A percentile compares a stretch with the other conserved stretches of the same genome.
These are phyloP conservation scores for Melocanna baccifera DNA, from an alignment of 176 grass and related monocot genomes.

Conservation along the genomic window DNA sequence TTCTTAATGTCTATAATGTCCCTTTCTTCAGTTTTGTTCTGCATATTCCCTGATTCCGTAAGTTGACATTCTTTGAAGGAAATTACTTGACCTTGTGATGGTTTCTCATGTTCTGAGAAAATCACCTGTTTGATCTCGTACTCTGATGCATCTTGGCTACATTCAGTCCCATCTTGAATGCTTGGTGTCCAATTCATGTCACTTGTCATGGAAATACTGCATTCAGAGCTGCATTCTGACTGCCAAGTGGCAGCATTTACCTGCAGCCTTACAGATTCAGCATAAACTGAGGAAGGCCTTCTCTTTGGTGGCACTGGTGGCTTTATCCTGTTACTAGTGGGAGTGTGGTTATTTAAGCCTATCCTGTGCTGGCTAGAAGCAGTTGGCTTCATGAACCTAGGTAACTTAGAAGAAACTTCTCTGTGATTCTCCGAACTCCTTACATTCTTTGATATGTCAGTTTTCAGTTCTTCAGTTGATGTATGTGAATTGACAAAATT, in stretches of 20 bases:
- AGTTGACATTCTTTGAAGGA: constrained; percentile 39
- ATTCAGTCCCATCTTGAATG: constrained; percentile 48
- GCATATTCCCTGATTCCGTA: constrained; percentile 34
- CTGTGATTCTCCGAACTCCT: constrained; percentile 33
- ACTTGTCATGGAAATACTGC: constrained; percentile 67
- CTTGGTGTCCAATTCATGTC: constrained; percentile 46
- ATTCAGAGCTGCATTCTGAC: constrained; percentile 78
- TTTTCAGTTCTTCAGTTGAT: constrained; percentile 52
- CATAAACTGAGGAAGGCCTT: constrained; percentile 77
- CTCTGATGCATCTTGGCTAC: constrained; percentile 60
- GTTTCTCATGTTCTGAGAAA: constrained; percentile 66
- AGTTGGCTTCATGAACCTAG: constrained; percentile 92
- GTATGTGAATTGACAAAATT: constrained; percentile 34
- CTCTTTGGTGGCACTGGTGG: constrained; percentile 56
- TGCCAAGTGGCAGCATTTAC: constrained; percentile 53
- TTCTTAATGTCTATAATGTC: constrained; percentile 47
- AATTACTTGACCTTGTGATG: constrained; percentile 35
- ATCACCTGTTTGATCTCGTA: constrained; percentile 80
- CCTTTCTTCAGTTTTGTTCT: constrained; percentile 39
- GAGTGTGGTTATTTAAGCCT: constrained; percentile 43
- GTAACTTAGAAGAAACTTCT: constrained; percentile 48
- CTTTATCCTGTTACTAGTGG: constrained; percentile 44
- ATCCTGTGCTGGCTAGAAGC: constrained; percentile 68
- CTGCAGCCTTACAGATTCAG: constrained; percentile 69
- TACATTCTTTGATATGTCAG: constrained; percentile 35